Evolutionary conservation across 495 filamentous ascomycete species (phyloP).

Genomic region (Halenospora varia): DNA sequence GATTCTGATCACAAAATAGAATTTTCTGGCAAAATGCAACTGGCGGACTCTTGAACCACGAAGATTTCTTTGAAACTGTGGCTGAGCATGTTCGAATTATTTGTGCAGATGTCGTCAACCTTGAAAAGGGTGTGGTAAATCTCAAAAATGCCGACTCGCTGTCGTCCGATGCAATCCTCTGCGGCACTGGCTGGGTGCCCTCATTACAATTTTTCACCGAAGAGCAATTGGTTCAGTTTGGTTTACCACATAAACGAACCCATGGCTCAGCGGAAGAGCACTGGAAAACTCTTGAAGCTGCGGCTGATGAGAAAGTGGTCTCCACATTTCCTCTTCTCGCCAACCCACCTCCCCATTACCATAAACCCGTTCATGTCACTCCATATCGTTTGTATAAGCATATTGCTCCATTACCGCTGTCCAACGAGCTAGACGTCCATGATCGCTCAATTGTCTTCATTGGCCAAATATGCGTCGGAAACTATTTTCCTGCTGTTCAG

Average conservation of each 20-base stretch:
- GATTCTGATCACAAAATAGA: constrained; percentile 11
- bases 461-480: constrained; percentile 29
- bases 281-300: background rate
- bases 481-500: constrained; percentile 36
- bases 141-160: constrained; percentile 25
- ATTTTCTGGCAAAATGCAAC: constrained; percentile 39
- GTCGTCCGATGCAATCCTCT: constrained; percentile 33
- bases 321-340: constrained; percentile 35
- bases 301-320: too few relatives aligned
- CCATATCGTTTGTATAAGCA: constrained; percentile 37
- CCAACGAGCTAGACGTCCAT: too few relatives aligned
- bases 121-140: constrained; percentile 18
- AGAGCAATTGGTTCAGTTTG: constrained; percentile 25
- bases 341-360: constrained; percentile 29
- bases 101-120: constrained; percentile 26
- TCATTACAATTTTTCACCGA: constrained; percentile 24
- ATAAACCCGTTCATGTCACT: constrained; percentile 22
- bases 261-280: background rate
- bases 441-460: constrained; percentile 41
- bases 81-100: constrained; percentile 36
- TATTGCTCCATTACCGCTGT: constrained; percentile 34
- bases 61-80: constrained; percentile 37
- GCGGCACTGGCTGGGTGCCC: constrained; percentile 36
- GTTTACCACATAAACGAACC: constrained; percentile 16
- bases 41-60: constrained; percentile 30